These are phyloP conservation scores for Penicillium verhagenii DNA, from an alignment of 495 filamentous ascomycete genomes.

Conservation along the genomic window DNA sequence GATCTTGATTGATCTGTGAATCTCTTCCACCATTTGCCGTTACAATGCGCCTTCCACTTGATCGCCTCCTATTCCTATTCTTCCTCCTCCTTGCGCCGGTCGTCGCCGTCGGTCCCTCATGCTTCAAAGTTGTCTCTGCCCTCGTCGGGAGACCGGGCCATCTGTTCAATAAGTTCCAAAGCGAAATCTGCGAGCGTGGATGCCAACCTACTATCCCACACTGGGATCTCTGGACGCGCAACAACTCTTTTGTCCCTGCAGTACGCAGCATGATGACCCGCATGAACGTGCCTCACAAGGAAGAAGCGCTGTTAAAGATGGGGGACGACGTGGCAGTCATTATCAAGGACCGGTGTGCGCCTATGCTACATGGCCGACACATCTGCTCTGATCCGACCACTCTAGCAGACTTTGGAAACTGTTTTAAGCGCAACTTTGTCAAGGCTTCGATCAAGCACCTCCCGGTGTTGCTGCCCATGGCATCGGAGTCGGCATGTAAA, in stretches of 20 bases:
- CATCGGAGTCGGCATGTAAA: slow-evolving; percentile 37
- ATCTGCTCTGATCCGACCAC: slow-evolving; percentile 39
- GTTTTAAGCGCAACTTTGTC: slow-evolving; percentile 44
- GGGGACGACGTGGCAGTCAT: slow-evolving; percentile 42
- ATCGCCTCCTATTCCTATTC: slow-evolving; percentile 22
- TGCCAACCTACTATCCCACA: slow-evolving; percentile 44
- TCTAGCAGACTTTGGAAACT: slow-evolving; percentile 41
- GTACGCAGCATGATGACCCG: slow-evolving; percentile 38
- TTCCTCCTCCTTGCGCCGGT: slow-evolving; percentile 21
- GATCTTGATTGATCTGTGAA: neutral
- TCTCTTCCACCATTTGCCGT: too few species aligned
- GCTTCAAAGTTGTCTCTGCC: slow-evolving; percentile 39
- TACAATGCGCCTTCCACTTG: slow-evolving; percentile 18
- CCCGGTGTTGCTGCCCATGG: slow-evolving; percentile 38
- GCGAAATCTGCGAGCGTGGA: slow-evolving; percentile 41
- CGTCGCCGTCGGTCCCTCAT: slow-evolving; percentile 33
- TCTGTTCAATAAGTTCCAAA: slow-evolving; percentile 40
- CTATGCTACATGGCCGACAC: slow-evolving; percentile 34
- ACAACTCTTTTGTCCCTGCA: slow-evolving; percentile 43
- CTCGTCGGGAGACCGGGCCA: slow-evolving; percentile 36
- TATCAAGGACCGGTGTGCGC: slow-evolving; percentile 38
- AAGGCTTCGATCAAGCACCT: slow-evolving; percentile 35
- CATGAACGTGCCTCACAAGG: slow-evolving; percentile 35
- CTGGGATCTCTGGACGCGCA: slow-evolving; percentile 48
- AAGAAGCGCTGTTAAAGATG: slow-evolving; percentile 36